Evolutionary conservation across 192 early-diverging fungal species (phyloP).

Genomic region (Oehlia diaphana): DNA sequence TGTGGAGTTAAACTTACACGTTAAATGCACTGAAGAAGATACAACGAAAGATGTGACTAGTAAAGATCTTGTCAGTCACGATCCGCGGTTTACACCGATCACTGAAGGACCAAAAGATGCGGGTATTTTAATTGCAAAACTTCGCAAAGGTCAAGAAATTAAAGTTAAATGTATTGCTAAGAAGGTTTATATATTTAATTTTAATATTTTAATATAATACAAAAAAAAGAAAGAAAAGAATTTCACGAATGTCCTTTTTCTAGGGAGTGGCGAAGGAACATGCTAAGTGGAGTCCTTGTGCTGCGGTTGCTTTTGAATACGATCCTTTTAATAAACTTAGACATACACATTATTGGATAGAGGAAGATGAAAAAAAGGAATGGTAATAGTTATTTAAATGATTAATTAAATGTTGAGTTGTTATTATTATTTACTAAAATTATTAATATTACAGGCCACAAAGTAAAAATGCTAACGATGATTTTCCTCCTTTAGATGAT

Average conservation of each 20-base stretch:
- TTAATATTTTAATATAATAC: neutral
- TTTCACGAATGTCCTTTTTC: neutral
- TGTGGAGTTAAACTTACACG: conserved; percentile 84
- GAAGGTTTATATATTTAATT: conserved; percentile 51
- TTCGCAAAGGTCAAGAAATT: conserved; percentile 91
- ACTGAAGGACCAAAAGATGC: conserved; percentile 62
- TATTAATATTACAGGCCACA: conserved; percentile 42
- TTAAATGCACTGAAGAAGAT: conserved; percentile 77
- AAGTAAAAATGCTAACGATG: conserved; percentile 65
- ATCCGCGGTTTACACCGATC: conserved; percentile 70
- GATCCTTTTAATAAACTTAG: conserved; percentile 93
- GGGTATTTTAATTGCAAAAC: conserved; percentile 83
- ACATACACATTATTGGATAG: conserved; percentile 92
- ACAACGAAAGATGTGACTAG: conserved; percentile 81
- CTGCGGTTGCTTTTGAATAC: conserved; percentile 91
- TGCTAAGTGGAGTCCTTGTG: conserved; percentile 94
- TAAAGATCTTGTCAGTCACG: conserved; percentile 73
- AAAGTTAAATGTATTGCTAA: conserved; percentile 90
- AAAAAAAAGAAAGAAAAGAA: neutral
- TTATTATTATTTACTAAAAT: neutral
- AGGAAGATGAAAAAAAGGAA: conserved; percentile 80
- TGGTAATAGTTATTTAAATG: conserved; percentile 58
- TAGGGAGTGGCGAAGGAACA: conserved; percentile 94
- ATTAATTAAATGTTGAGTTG: neutral
- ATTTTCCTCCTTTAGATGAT: conserved; percentile 49